phyloP scores from a whole-genome alignment of 2,329 filamentous ascomycete species.

The Scedosporium apiospermum region DNA sequence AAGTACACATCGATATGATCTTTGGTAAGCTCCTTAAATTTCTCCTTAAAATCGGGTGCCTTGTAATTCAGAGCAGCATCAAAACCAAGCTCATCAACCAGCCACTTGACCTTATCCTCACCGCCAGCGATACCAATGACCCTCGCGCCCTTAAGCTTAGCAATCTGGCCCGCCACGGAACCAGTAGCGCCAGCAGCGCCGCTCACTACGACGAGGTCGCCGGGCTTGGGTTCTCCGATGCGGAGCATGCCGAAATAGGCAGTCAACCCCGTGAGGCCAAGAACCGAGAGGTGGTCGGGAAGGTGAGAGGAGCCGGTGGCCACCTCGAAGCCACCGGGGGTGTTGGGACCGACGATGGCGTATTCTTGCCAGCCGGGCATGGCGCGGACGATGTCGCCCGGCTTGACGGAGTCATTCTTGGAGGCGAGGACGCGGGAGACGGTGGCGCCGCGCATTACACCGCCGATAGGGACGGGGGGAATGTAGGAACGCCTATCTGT shows the following conservation, averaged over 20 bases:
- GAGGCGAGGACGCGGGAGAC: slow-evolving; percentile 54
- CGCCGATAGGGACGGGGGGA: slow-evolving; percentile 58
- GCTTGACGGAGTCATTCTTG: slow-evolving; percentile 42
- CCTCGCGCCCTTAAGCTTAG: slow-evolving; percentile 56
- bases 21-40: slow-evolving; percentile 50
- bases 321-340: slow-evolving; percentile 22
- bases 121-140: slow-evolving; percentile 59
- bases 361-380: slow-evolving; percentile 58
- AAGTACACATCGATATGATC: slow-evolving; percentile 60
- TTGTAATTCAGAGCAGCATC: slow-evolving; percentile 64
- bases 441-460: slow-evolving; percentile 55
- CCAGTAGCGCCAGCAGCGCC: slow-evolving; percentile 73
- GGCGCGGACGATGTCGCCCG: slow-evolving; percentile 48
- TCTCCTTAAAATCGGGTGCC: slow-evolving; percentile 46
- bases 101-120: slow-evolving; percentile 57
- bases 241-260: slow-evolving; percentile 67
- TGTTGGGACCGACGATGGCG: slow-evolving; percentile 45
- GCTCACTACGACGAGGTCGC: slow-evolving; percentile 68
- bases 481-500: slow-evolving; percentile 48
- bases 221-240: slow-evolving; percentile 56
- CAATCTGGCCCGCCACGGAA: slow-evolving; percentile 67
- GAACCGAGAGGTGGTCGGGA: slow-evolving; percentile 49
- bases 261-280: slow-evolving; percentile 62
- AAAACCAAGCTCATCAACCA: slow-evolving; percentile 55
- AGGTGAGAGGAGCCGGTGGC: slow-evolving; percentile 28